Percentiles rank a stretch among this genome's conserved stretches.
These are phyloP conservation scores for Volvariella volvacea DNA, from an alignment of 1,284 basidiomycete genomes.

Conservation along the genomic window DNA sequence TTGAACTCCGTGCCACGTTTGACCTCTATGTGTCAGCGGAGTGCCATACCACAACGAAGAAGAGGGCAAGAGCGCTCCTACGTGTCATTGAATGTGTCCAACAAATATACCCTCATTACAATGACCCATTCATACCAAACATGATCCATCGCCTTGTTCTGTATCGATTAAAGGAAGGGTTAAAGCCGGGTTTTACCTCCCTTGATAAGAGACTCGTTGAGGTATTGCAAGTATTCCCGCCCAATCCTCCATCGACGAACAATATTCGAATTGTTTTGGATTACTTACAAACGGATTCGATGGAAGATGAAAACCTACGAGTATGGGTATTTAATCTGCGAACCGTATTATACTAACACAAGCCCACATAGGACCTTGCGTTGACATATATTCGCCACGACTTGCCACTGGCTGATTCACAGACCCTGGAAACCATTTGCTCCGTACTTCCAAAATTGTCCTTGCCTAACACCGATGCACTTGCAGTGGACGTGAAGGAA, in stretches of 20 bases:
- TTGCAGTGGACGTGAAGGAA: conserved; percentile 10
- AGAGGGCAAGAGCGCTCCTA: conserved; percentile 33
- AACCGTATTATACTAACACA: too few species aligned
- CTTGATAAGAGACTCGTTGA: conserved; percentile 15
- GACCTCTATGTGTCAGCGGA: conserved; percentile 36
- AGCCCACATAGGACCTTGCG: conserved; percentile 11
- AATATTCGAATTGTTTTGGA: conserved; percentile 17
- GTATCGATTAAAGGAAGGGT: conserved; percentile 19
- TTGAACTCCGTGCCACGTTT: conserved; percentile 34
- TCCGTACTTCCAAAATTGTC: conserved; percentile 5
- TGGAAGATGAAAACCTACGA: conserved; percentile 16
- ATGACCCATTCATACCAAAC: conserved; percentile 6
- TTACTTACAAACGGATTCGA: conserved; percentile 30
- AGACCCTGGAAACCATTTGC: conserved; percentile 10
- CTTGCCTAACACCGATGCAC: conserved; percentile 5
- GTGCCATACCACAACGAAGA: conserved; percentile 26
- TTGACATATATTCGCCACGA: conserved; percentile 16
- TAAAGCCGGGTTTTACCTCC: conserved; percentile 15
- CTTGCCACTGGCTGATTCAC: conserved; percentile 11
- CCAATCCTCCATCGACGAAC: conserved; percentile 12
- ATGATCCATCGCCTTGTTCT: conserved; percentile 25
- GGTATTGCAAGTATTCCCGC: conserved; percentile 1
- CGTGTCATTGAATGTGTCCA: conserved; percentile 21
- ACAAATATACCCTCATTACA: background rate
- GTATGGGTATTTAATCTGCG: too few species aligned